Evolutionary conservation across 2,329 filamentous ascomycete species (phyloP), one percentile per base, ranked within the genome.

Genomic region (Trichoderma simmonsii): DNA sequence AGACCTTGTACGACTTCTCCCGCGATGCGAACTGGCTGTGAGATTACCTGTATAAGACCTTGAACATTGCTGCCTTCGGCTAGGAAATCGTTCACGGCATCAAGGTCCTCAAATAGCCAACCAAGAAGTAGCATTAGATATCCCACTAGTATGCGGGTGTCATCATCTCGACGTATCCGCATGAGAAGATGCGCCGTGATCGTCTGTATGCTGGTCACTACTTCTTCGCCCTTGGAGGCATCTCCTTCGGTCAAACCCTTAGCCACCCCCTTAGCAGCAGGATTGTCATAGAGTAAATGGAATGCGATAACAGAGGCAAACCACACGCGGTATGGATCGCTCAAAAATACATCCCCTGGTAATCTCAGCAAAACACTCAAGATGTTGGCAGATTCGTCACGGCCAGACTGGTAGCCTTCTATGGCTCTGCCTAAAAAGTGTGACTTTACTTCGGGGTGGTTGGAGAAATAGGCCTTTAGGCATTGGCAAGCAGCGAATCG

Each of bases 21-120:
- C 14, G 89, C 89, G 32, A 86, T 82, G 75, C 86, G 83, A 26
- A 75, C 73, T 73, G 91, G 88, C 74, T 91, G 91, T 24, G 86
- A 78, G 54, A 93, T 90, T 32, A 90, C 89, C 76, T 96, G 92
- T 15, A 96, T 89, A 36, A 98, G 85, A 59, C 91, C 92, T 78
- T 98, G 92, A n/a, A 98, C 87, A 79, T 94, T 97, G 82, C 94
- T 97, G 1, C 93, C 95, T 80, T 99, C 96, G 6, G 90, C 91
- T 2, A 99, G 86, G 74, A 99, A 94, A 80, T 99, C 94, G 80
- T 98, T 94, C 21, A 98, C 93, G 3, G 92, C 95, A 76, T 94
- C 92, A 8, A 94, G 89, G 76, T 97, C 94, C 79, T 99, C 95
- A 79, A 95, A 99, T 11, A 98, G 85, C 93, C 95, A 97, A 28